Conservation (phyloP, 352 stramenopile species). For the Thraustochytrium sp. region DNA sequence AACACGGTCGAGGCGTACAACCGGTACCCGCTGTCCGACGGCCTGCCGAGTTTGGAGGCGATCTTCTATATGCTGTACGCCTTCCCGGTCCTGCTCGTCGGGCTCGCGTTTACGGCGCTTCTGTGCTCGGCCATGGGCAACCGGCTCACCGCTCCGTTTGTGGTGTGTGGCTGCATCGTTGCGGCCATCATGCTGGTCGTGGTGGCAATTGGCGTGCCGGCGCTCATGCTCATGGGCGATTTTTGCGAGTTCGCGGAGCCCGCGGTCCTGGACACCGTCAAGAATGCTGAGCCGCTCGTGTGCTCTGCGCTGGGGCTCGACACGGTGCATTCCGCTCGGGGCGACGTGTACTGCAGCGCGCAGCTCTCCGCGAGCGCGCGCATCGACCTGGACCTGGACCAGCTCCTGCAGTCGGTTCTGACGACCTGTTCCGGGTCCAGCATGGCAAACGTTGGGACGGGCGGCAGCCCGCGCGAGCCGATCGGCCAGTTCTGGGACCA, state of each 20-base stretch:
- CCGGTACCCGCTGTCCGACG: neutral
- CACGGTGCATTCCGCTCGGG: neutral
- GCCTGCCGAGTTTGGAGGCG: neutral
- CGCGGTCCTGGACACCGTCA: neutral
- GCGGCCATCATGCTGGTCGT: neutral
- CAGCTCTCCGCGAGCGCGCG: neutral
- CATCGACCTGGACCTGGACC: slow-evolving; percentile 8
- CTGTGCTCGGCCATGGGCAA: neutral
- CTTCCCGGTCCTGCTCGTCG: neutral
- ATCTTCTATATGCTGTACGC: neutral
- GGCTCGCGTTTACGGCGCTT: neutral
- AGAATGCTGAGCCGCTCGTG: neutral
- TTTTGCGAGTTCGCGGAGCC: slow-evolving; percentile 17
- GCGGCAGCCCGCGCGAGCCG: neutral
- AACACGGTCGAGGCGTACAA: slow-evolving; percentile 25
- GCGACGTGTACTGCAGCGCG: neutral
- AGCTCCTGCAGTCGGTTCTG: neutral
- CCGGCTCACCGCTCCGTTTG: neutral
- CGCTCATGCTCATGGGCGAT: slow-evolving; percentile 7
- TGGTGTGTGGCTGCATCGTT: neutral
- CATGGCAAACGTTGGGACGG: neutral
- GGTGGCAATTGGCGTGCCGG: neutral
- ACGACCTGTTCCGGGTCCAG: neutral
- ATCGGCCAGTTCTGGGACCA: neutral
- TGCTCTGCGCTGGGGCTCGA: neutral